These are phyloP conservation scores for Peniophora sp. DNA, from an alignment of 1,284 basidiomycete species.

Conservation along the genomic window DNA sequence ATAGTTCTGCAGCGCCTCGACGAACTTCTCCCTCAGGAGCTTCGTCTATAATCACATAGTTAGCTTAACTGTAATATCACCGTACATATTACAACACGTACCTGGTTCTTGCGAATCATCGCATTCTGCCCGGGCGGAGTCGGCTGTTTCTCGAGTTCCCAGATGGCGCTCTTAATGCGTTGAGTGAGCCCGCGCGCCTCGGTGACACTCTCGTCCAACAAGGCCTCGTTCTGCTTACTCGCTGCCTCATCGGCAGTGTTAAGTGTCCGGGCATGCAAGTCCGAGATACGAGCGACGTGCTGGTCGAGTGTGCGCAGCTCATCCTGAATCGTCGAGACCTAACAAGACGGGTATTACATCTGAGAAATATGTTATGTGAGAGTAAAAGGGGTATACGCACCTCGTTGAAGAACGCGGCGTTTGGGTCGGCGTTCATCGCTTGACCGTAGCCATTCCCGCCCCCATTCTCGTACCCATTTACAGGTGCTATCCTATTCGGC, in stretches of 20 bases:
- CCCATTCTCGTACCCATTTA: slow-evolving; percentile 6
- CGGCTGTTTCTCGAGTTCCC: slow-evolving; percentile 34
- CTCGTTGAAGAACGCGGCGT: slow-evolving; percentile 32
- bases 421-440: slow-evolving; percentile 17
- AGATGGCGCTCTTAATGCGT: slow-evolving; percentile 58
- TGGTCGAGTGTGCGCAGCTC: slow-evolving; percentile 44
- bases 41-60: slow-evolving; percentile 30
- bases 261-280: slow-evolving; percentile 51
- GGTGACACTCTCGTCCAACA: slow-evolving; percentile 48
- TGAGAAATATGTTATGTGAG: neutral
- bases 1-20: slow-evolving; percentile 65
- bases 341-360: neutral
- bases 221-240: slow-evolving; percentile 35
- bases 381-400: slow-evolving; percentile 16
- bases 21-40: slow-evolving; percentile 52
- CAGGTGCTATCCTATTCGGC: slow-evolving; percentile 11
- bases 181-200: slow-evolving; percentile 60
- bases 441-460: slow-evolving; percentile 14
- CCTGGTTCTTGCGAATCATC: slow-evolving; percentile 66
- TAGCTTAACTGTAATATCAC: neutral
- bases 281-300: slow-evolving; percentile 50
- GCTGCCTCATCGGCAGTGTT: slow-evolving; percentile 45
- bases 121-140: slow-evolving; percentile 38
- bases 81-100: slow-evolving; percentile 21
- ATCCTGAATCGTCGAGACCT: slow-evolving; percentile 46